phyloP scores from a whole-genome alignment of 1,284 basidiomycete species.

The Trichosporon ovoides region DNA sequence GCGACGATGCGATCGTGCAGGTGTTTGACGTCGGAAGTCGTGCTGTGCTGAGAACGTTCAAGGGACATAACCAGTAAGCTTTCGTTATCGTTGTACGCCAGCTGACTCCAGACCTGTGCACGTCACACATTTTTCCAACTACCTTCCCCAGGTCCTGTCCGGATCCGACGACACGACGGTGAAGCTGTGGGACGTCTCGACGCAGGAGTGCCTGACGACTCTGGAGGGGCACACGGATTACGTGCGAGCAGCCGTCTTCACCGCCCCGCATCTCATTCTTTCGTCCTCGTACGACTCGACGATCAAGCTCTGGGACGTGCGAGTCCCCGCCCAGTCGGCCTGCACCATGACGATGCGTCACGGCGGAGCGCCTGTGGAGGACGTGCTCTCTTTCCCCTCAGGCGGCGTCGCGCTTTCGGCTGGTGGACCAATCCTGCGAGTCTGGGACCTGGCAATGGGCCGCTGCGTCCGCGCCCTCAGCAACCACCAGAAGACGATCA shows the following conservation, averaged over 20 bases:
- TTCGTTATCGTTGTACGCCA: not conserved
- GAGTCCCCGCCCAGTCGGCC: conserved; percentile 46
- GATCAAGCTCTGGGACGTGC: conserved; percentile 79
- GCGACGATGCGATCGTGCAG: conserved; percentile 90
- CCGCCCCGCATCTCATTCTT: conserved; percentile 77
- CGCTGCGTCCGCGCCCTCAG: conserved; percentile 80
- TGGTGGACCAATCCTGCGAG: conserved; percentile 85
- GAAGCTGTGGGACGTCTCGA: conserved; percentile 91
- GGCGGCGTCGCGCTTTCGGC: conserved; percentile 80
- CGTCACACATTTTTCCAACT: conserved; percentile 82
- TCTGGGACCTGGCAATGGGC: conserved; percentile 93
- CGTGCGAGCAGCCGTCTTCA: conserved; percentile 84
- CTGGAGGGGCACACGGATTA: conserved; percentile 89
- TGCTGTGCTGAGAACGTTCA: conserved; percentile 86
- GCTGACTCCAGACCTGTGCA: conserved; percentile 65
- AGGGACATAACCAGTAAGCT: conserved; percentile 75
- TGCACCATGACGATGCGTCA: conserved; percentile 71
- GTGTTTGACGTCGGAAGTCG: conserved; percentile 94
- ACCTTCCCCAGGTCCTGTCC: conserved; percentile 78
- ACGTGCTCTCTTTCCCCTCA: conserved; percentile 87
- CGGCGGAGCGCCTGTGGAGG: conserved; percentile 71
- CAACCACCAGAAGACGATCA: conserved; percentile 98
- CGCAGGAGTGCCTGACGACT: conserved; percentile 70
- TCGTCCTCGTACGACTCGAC: conserved; percentile 95
- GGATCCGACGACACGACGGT: conserved; percentile 96